Evolutionary conservation across 2,329 filamentous ascomycete genomes (phyloP).

Genomic region (Aphanoascus verrucosus): DNA sequence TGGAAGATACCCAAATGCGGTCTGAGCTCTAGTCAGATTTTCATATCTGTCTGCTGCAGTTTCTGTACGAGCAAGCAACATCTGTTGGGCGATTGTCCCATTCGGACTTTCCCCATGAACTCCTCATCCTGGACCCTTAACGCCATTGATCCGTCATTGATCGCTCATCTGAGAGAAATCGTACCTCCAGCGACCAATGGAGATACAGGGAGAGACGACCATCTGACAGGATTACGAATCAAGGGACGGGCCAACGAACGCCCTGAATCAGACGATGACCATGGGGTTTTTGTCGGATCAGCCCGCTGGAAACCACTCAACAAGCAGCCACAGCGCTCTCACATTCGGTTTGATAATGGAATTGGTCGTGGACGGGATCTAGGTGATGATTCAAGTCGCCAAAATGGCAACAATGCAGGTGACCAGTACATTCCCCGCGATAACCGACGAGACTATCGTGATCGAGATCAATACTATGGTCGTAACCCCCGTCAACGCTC

Average conservation of each 20-base stretch:
- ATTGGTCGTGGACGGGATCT: conserved; percentile 24
- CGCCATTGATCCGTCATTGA: conserved; percentile 27
- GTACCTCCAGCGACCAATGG: conserved; percentile 15
- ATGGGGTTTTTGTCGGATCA: conserved; percentile 26
- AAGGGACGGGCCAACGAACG: conserved; percentile 27
- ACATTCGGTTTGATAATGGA: conserved; percentile 28
- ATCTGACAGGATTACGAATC: conserved; percentile 25
- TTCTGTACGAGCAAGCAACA: conserved; percentile 36
- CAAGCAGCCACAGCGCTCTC: conserved; percentile 22
- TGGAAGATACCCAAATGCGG: conserved; percentile 40
- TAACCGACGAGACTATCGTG: conserved; percentile 16
- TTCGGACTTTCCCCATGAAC: conserved; percentile 20
- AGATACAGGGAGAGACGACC: conserved; percentile 16
- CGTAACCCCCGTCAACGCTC: conserved; percentile 25
- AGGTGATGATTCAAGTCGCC: conserved; percentile 15
- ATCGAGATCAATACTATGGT: conserved; percentile 22
- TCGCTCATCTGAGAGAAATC: conserved; percentile 31
- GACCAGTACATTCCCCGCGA: conserved; percentile 14
- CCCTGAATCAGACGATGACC: conserved; percentile 26
- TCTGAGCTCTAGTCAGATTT: conserved; percentile 22
- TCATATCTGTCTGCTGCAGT: conserved; percentile 37
- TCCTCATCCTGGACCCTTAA: conserved; percentile 33
- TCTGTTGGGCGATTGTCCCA: conserved; percentile 37
- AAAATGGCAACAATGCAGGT: conserved; percentile 4
- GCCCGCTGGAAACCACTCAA: conserved; percentile 22